These are phyloP conservation scores for Alternaria rosae DNA, from an alignment of 2,329 filamentous ascomycete genomes.

Conservation along the genomic window DNA sequence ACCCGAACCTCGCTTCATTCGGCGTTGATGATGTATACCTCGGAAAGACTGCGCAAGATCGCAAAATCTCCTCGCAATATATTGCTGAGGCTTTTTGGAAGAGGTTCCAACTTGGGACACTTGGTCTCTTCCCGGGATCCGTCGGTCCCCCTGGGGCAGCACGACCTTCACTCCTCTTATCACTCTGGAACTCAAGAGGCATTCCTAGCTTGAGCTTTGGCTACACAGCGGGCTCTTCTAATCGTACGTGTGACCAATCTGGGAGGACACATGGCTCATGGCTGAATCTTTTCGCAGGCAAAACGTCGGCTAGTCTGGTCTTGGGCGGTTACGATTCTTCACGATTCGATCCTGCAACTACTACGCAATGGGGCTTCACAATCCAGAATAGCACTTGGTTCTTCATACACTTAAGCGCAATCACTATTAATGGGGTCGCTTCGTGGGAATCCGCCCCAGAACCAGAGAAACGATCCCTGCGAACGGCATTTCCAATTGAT, in stretches of 20 bases:
- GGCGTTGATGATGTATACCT: neutral
- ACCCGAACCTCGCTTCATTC: too few relatives aligned
- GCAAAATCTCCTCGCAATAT: neutral
- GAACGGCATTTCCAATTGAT: too few relatives aligned
- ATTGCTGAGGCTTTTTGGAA: neutral
- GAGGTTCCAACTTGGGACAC: neutral
- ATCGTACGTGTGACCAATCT: constrained; percentile 18
- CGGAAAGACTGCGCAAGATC: neutral
- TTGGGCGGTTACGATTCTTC: constrained; percentile 50
- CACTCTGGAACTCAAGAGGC: constrained; percentile 45
- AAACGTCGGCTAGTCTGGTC: constrained; percentile 39
- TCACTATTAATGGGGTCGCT: too few relatives aligned
- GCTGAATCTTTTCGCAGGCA: constrained; percentile 9
- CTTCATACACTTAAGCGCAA: too few relatives aligned
- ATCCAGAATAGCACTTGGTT: too few relatives aligned
- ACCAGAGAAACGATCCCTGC: too few relatives aligned
- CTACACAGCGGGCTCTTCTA: constrained; percentile 30
- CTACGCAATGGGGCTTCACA: too few relatives aligned
- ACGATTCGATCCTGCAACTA: constrained; percentile 37
- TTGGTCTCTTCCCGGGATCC: neutral
- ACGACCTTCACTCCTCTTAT: neutral
- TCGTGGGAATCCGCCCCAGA: too few relatives aligned
- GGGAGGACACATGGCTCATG: constrained; percentile 8
- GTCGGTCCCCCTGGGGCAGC: neutral
- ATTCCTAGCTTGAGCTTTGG: constrained; percentile 28